Percentiles rank a stretch among this genome's conserved stretches.
These are phyloP conservation scores for Vigna radiata DNA, from an alignment of 306 rosid species.

Conservation along the genomic window DNA sequence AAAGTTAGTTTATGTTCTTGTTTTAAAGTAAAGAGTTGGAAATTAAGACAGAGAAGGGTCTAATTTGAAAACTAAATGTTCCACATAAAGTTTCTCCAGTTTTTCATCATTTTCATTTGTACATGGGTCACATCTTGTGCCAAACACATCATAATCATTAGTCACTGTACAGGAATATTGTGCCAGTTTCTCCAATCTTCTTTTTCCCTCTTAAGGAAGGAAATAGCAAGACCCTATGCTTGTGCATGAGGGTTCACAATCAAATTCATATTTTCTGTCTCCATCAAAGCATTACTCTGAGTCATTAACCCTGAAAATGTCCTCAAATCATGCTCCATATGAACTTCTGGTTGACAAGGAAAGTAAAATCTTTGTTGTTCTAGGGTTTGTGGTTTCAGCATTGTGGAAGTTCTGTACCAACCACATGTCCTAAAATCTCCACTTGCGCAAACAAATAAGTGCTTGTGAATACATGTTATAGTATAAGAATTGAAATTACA, in stretches of 20 bases:
- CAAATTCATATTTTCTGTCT: background rate
- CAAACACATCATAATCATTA: too few relatives aligned
- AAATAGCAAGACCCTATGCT: background rate
- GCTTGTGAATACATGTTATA: background rate
- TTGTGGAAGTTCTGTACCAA: slow-evolving; percentile 12
- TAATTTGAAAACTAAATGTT: background rate
- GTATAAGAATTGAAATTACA: slow-evolving; percentile 23
- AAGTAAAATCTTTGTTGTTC: slow-evolving; percentile 33
- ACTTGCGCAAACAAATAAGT: slow-evolving; percentile 10
- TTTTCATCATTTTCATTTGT: background rate
- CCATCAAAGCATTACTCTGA: slow-evolving; percentile 12
- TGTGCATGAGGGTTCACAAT: slow-evolving; percentile 5
- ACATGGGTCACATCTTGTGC: too few relatives aligned
- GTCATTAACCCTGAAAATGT: slow-evolving; percentile 24
- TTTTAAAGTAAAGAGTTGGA: too few relatives aligned
- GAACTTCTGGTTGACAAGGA: slow-evolving; percentile 29
- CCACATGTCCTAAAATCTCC: slow-evolving; percentile 9
- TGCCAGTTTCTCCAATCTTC: too few relatives aligned
- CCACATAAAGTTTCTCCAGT: background rate
- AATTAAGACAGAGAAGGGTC: too few relatives aligned
- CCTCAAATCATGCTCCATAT: background rate
- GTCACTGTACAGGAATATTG: too few relatives aligned
- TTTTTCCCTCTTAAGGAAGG: background rate
- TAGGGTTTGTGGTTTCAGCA: background rate
- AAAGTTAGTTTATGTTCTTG: too few relatives aligned